phyloP scores from a whole-genome alignment of 164 flowering plant species.

The Hamamelis virginiana region DNA sequence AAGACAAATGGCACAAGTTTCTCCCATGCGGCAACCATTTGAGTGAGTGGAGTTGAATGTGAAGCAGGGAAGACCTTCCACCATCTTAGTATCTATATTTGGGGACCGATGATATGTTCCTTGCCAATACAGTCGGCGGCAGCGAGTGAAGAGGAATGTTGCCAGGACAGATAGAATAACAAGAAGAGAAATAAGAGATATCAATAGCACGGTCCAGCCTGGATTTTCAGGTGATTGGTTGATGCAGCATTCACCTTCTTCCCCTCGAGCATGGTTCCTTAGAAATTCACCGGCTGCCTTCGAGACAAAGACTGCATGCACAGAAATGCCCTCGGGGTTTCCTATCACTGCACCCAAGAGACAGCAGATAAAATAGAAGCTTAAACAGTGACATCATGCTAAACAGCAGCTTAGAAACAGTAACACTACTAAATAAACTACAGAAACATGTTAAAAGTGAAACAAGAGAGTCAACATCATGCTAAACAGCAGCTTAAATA shows the following conservation, averaged over 20 bases:
- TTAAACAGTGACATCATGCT: neutral
- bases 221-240: conserved; percentile 28
- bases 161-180: conserved; percentile 36
- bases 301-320: conserved; percentile 60
- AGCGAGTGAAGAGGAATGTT: conserved; percentile 32
- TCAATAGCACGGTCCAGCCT: conserved; percentile 52
- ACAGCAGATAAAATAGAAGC: neutral
- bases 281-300: conserved; percentile 49
- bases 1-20: conserved; percentile 67
- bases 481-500: no score
- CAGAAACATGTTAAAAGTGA: neutral
- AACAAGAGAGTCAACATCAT: no score
- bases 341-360: conserved; percentile 44
- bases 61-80: conserved; percentile 35
- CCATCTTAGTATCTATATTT: conserved; percentile 29
- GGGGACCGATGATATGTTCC: conserved; percentile 17
- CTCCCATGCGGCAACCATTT: conserved; percentile 18
- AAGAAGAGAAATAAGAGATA: conserved; percentile 51
- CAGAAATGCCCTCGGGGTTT: conserved; percentile 32
- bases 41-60: conserved; percentile 26
- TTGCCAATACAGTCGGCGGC: conserved; percentile 26
- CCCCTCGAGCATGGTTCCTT: conserved; percentile 36
- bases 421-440: neutral
- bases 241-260: conserved; percentile 54
- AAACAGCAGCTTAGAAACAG: no score